Conservation (phyloP, 306 rosid species). For the Cercis canadensis region DNA sequence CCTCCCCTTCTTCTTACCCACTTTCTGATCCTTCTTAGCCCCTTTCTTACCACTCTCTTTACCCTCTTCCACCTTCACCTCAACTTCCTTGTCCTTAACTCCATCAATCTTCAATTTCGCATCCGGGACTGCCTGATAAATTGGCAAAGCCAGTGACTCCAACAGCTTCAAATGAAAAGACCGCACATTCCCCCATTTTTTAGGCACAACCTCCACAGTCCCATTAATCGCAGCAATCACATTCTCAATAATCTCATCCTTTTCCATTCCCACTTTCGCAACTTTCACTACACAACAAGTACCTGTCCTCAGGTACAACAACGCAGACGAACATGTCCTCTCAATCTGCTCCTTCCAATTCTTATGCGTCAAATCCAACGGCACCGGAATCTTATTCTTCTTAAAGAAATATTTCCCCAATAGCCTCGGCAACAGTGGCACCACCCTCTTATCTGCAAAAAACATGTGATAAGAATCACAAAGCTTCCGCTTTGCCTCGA, state of each 20-base stretch:
- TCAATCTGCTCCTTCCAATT: conserved; percentile 89
- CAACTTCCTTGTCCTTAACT: conserved; percentile 23
- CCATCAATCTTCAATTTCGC: conserved; percentile 65
- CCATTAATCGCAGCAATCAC: conserved; percentile 61
- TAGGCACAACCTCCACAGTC: conserved; percentile 62
- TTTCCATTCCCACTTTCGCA: conserved; percentile 57
- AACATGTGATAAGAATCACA: conserved; percentile 69
- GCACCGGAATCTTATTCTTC: conserved; percentile 85
- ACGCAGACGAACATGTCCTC: conserved; percentile 50
- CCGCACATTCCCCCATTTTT: conserved; percentile 76
- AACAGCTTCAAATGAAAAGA: conserved; percentile 77
- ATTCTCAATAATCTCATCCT: conserved; percentile 63
- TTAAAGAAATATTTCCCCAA: conserved; percentile 79
- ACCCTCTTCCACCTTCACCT: conserved; percentile 7
- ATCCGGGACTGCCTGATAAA: conserved; percentile 72
- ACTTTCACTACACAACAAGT: conserved; percentile 82
- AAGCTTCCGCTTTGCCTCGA: conserved; percentile 76
- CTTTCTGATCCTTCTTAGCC: conserved; percentile 34
- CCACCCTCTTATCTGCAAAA: conserved; percentile 65
- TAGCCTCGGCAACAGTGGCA: conserved; percentile 56
- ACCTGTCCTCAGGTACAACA: conserved; percentile 66
- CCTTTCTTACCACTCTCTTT: conserved; percentile 7
- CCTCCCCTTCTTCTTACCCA: conserved; percentile 65
- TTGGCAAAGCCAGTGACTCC: conserved; percentile 70
- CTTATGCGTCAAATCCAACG: conserved; percentile 64